Percentiles rank a stretch among this genome's conserved stretches.
Conservation (phyloP, 2,329 filamentous ascomycete species). For the Colletotrichum sidae region DNA sequence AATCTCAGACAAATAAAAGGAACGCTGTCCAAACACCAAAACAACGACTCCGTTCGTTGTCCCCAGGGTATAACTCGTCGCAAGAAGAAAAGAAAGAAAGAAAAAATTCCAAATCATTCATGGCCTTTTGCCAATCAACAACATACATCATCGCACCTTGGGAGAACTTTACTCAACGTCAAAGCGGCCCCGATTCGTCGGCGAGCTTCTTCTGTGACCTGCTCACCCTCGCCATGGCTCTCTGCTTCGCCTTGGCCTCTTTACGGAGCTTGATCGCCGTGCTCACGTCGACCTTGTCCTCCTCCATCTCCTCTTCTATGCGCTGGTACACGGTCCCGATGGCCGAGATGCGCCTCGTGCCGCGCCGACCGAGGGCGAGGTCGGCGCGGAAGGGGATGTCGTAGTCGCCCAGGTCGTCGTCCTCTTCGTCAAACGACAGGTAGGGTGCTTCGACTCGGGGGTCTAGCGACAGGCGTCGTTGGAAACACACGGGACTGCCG, state of each 20-base stretch:
- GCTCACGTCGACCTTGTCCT: conserved; percentile 42
- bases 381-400: conserved; percentile 26
- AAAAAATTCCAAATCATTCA: too few relatives aligned
- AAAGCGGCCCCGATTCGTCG: background rate
- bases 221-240: conserved; percentile 35
- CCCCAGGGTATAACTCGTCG: too few relatives aligned
- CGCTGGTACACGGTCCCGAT: conserved; percentile 35
- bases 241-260: conserved; percentile 44
- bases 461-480: conserved; percentile 7
- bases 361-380: conserved; percentile 26
- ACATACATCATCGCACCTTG: too few relatives aligned
- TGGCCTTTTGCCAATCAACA: too few relatives aligned
- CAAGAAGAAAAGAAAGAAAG: too few relatives aligned
- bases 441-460: conserved; percentile 13
- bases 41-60: too few relatives aligned
- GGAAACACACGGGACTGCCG: conserved; percentile 8
- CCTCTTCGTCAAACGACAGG: conserved; percentile 16
- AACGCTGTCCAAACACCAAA: too few relatives aligned
- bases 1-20: too few relatives aligned
- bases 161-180: conserved; percentile 8
- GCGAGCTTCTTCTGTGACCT: background rate
- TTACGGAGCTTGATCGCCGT: conserved; percentile 46
- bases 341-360: conserved; percentile 35
- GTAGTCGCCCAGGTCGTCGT: conserved; percentile 3
- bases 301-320: conserved; percentile 35